phyloP scores from a whole-genome alignment of 805 yeast genomes.

The Schwanniomyces occidentalis region DNA sequence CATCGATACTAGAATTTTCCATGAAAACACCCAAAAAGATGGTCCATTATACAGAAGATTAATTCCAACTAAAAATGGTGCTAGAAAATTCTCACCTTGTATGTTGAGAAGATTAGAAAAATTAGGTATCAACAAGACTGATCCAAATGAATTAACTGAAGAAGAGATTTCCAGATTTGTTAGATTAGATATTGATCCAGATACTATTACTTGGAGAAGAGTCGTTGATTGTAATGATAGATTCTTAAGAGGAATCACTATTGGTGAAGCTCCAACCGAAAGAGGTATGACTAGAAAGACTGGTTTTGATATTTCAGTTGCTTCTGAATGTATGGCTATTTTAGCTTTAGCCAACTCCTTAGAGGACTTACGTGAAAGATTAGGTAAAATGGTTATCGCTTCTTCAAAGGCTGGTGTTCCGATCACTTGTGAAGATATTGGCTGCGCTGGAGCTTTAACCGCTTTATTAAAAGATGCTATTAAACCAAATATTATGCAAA shows the following conservation, averaged over 20 bases:
- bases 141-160: constrained; percentile 70
- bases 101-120: constrained; percentile 68
- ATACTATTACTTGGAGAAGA: constrained; percentile 76
- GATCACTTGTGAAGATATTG: constrained; percentile 79
- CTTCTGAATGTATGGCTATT: constrained; percentile 85
- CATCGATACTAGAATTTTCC: constrained; percentile 83
- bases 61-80: constrained; percentile 74
- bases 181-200: constrained; percentile 75
- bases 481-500: constrained; percentile 85
- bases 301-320: constrained; percentile 84
- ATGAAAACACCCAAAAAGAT: constrained; percentile 74
- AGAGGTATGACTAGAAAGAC: constrained; percentile 69
- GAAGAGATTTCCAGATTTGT: constrained; percentile 68
- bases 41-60: constrained; percentile 71
- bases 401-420: constrained; percentile 68
- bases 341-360: constrained; percentile 71
- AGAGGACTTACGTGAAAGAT: constrained; percentile 69
- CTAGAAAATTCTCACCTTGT: constrained; percentile 63
- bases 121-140: constrained; percentile 65
- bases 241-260: constrained; percentile 72
- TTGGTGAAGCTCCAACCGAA: constrained; percentile 82
- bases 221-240: constrained; percentile 86
- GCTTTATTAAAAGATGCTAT: constrained; percentile 80
- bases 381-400: constrained; percentile 76
- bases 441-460: constrained; percentile 84